Base-by-base conservation (phyloP, 805 yeast genomes). In the Nakazawaea ambrosiae region DNA sequence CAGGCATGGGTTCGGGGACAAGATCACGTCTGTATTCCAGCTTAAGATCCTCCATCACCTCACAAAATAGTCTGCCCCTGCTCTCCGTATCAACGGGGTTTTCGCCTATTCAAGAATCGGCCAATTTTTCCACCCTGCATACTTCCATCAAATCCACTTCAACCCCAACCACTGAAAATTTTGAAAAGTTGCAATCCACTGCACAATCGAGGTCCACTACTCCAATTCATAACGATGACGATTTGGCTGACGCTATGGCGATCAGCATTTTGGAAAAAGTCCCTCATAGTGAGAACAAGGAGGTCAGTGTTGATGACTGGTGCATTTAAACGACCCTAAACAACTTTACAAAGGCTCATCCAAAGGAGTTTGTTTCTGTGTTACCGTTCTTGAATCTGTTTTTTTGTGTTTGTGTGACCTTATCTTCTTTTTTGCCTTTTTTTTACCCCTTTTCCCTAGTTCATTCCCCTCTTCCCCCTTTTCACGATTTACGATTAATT, bases 161-260 rank as follows among this genome's bases (percentile, higher is more conserved):
- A n/a, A n/a, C 7, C 28, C n/a, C 15, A 26, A 16, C 28, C 28
- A 4, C 15, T 26, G n/a, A 7, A 26, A 26, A 5, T 16, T n/a
- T 24, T 12, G 26, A 10, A 10, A 24, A 10, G 26, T 24, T 12
- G 12, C 26, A 24, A n/a, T n/a, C n/a, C n/a, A n/a, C 25, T 23
- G 8, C 25, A 23, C 25, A 23, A 23, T 9, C 25, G 25, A 23
- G 25, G 11, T 23, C 25, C 25, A n/a, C n/a, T n/a, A n/a, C n/a
- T n/a, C n/a, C n/a, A n/a, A 26, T 12, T n/a, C 20, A 20, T 9
- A 33, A 15, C 27, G 47, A 41, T 15, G 39, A 44, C 31, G 45
- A 36, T 14, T 14, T 41, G 14, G 47, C 47, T 8, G 47, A 44
- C 29, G 47, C 47, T 3, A 41, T 44, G 47, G 45, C 45, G 17